Evolutionary conservation across 305 asterid genomes (phyloP), one percentile per base, ranked within the genome.

Genomic region (Fraxinus sp.): DNA sequence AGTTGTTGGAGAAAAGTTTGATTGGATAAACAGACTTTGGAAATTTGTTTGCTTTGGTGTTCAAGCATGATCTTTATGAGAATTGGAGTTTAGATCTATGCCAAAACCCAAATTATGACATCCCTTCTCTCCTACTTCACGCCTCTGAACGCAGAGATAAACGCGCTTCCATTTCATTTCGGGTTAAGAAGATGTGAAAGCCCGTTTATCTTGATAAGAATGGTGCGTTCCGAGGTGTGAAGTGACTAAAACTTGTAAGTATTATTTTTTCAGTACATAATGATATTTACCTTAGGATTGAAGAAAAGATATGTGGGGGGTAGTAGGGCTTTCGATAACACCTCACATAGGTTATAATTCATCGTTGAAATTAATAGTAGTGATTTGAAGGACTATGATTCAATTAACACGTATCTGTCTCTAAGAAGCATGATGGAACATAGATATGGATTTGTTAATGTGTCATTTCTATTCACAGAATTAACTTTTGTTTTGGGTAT

Each of bases 401-500:
- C 24, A n/a, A 16, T 55, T 3, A 33, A 33, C 32, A 26, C 28
- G 30, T 62, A 14, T 55, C 41, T 71, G 66, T 57, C 32, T 43
- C 37, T 76, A n/a, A 13, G 7, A 55, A 55, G 64, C 64, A n/a
- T 55, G 64, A 62, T 62, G 20, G 28, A 18, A 1, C 30, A 22
- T 2, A 18, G 4, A 62, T 18, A 20, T 22, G 71, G 24, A 62
- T 22, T 62, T 62, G 71, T 18, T 62, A 62, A 20, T 20, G 30
- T 20, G 32, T 1, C 8, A 26, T 11, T 66, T 13, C 74, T 26
- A 66, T 26, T 26, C 36, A 28, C n/a, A 66, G 74, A 62, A 66
- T 66, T 66, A 26, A 26, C 74, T 20, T 80, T 78, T 36, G 77
- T 49, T 84, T 79, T 16, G 68, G 32, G 83, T 79, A 68, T 77